phyloP scores from a whole-genome alignment of 2,329 filamentous ascomycete genomes.

The Podosphaera aphanis region DNA sequence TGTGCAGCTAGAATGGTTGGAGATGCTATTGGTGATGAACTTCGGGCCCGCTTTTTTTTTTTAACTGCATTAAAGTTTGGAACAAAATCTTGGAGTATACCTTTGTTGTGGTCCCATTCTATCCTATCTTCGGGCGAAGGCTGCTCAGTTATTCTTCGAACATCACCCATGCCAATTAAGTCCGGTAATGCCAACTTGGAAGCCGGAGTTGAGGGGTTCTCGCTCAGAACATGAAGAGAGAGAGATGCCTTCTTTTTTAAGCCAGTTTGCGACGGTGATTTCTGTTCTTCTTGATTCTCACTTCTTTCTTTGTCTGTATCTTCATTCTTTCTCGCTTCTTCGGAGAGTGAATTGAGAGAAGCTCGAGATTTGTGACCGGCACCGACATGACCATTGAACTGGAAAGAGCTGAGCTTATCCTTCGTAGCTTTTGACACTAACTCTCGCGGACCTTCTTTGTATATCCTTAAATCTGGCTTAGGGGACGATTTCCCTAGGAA shows the following conservation, averaged over 20 bases:
- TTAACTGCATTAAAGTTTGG: conserved; percentile 23
- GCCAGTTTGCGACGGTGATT: background rate
- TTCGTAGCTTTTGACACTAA: conserved; percentile 30
- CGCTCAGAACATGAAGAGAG: conserved; percentile 10
- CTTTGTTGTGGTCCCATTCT: conserved; percentile 30
- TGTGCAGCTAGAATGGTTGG: conserved; percentile 25
- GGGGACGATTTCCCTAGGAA: conserved; percentile 8
- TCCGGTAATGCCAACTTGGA: conserved; percentile 33
- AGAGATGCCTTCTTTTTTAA: conserved; percentile 4
- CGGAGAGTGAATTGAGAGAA: conserved; percentile 7
- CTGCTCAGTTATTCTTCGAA: conserved; percentile 22
- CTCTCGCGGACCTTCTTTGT: conserved; percentile 12
- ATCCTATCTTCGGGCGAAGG: conserved; percentile 37
- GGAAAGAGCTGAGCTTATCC: conserved; percentile 33
- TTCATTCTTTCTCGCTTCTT: conserved; percentile 13
- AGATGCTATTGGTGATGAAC: conserved; percentile 50
- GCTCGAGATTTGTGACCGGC: conserved; percentile 8
- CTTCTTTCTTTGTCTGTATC: background rate
- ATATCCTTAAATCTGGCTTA: conserved; percentile 8
- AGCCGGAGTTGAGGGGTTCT: conserved; percentile 23
- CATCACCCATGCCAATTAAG: conserved; percentile 22
- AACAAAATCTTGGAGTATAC: conserved; percentile 20
- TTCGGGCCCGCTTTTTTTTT: conserved; percentile 40
- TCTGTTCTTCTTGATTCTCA: background rate
- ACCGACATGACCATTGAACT: conserved; percentile 21